Conservation (phyloP, 305 asterid species). For the Solanum hybrid region DNA sequence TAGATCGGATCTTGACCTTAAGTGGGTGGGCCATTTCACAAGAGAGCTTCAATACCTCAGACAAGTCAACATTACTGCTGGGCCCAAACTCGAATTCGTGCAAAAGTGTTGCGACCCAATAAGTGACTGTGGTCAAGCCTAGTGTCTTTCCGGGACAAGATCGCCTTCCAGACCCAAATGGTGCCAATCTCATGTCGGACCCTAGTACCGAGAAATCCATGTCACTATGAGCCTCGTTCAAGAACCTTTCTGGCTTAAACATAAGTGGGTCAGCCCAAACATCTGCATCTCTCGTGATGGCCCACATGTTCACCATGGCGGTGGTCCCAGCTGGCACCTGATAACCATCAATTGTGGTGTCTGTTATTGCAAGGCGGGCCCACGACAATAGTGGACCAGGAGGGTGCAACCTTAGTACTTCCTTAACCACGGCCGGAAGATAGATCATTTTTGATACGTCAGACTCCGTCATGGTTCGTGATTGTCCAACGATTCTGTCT, state of each 20-base stretch:
- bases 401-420: slow-evolving; percentile 61
- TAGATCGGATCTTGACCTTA: slow-evolving; percentile 23
- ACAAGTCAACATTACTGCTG: slow-evolving; percentile 24
- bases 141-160: slow-evolving; percentile 53
- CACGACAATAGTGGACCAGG: slow-evolving; percentile 86
- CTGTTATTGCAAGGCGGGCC: slow-evolving; percentile 59
- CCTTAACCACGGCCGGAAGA: slow-evolving; percentile 65
- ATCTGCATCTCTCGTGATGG: slow-evolving; percentile 50
- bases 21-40: slow-evolving; percentile 63
- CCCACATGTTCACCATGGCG: slow-evolving; percentile 86
- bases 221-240: background rate
- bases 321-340: slow-evolving; percentile 68
- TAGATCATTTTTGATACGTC: slow-evolving; percentile 39
- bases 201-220: slow-evolving; percentile 29
- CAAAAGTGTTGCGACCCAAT: slow-evolving; percentile 44
- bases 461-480: slow-evolving; percentile 41
- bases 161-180: slow-evolving; percentile 60
- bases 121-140: slow-evolving; percentile 40
- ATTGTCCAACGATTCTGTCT: slow-evolving; percentile 40
- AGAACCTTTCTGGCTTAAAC: slow-evolving; percentile 55
- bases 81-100: slow-evolving; percentile 26
- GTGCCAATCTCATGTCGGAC: slow-evolving; percentile 49
- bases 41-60: slow-evolving; percentile 40
- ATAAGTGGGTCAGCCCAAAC: slow-evolving; percentile 45
- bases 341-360: slow-evolving; percentile 47